These are phyloP conservation scores for Singerocomus rubriflavus DNA, from an alignment of 1,284 basidiomycete genomes.

Conservation along the genomic window DNA sequence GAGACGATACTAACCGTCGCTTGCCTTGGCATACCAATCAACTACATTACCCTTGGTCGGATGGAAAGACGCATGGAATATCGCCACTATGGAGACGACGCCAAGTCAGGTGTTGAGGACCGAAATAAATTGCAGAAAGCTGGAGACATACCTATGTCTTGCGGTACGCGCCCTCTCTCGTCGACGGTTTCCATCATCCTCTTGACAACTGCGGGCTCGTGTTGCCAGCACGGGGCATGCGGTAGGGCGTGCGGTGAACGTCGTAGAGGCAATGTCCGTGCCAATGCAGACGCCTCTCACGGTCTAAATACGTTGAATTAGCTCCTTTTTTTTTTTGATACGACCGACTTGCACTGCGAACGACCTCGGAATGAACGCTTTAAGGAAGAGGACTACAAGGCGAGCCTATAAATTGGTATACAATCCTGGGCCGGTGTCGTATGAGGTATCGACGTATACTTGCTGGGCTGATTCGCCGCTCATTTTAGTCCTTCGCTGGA, in stretches of 20 bases:
- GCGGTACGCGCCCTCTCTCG: constrained; percentile 37
- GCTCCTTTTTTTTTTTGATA: constrained; percentile 23
- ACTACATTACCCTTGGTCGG: constrained; percentile 73
- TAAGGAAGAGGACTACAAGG: neutral
- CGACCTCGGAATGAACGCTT: neutral
- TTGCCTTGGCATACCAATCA: constrained; percentile 70
- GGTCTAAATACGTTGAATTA: constrained; percentile 26
- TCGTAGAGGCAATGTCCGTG: constrained; percentile 23
- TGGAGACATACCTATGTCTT: constrained; percentile 45
- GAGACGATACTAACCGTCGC: constrained; percentile 47
- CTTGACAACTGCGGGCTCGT: constrained; percentile 16
- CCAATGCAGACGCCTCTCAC: constrained; percentile 20
- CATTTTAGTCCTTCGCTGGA: too few species aligned
- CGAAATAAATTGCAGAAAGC: neutral
- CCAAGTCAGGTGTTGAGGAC: neutral
- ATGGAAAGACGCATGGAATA: constrained; percentile 81
- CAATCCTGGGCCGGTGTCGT: too few species aligned
- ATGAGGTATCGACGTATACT: too few species aligned
- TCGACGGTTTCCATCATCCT: constrained; percentile 32
- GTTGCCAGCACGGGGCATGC: constrained; percentile 21
- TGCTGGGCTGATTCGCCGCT: too few species aligned
- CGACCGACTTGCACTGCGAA: too few species aligned
- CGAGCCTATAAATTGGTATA: too few species aligned
- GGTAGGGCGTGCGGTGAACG: constrained; percentile 12
- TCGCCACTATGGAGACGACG: constrained; percentile 51